phyloP scores from a whole-genome alignment of 495 filamentous ascomycete genomes.

The Penicillium arizonense region DNA sequence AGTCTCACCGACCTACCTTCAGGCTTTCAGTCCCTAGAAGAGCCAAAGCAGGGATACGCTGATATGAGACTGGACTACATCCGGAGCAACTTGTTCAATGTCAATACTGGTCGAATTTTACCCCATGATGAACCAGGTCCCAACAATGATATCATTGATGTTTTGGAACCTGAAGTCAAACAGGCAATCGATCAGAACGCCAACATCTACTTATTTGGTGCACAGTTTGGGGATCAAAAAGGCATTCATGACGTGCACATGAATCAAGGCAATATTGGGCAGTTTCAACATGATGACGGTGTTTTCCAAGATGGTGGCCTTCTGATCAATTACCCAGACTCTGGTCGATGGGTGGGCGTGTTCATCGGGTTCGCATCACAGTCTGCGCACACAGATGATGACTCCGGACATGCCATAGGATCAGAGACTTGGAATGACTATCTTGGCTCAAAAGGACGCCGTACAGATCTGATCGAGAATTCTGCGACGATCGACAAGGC shows the following conservation, averaged over 20 bases:
- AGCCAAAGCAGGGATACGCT: not conserved
- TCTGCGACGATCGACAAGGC: slow-evolving; percentile 1
- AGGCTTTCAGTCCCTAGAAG: slow-evolving; percentile 14
- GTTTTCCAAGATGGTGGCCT: slow-evolving; percentile 35
- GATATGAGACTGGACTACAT: slow-evolving; percentile 29
- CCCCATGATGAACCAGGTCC: slow-evolving; percentile 20
- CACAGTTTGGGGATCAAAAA: slow-evolving; percentile 10
- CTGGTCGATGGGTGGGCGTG: slow-evolving; percentile 30
- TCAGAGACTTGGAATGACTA: slow-evolving; percentile 15
- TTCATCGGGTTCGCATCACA: slow-evolving; percentile 37
- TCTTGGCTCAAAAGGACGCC: not conserved
- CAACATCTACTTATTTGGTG: slow-evolving; percentile 29
- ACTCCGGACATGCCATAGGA: slow-evolving; percentile 14
- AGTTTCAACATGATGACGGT: slow-evolving; percentile 29
- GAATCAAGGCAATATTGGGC: slow-evolving; percentile 35
- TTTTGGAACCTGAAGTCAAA: slow-evolving; percentile 26
- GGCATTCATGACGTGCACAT: slow-evolving; percentile 40
- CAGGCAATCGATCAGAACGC: slow-evolving; percentile 24
- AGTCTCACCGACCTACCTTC: slow-evolving; percentile 13
- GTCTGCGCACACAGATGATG: slow-evolving; percentile 26
- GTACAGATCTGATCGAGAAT: not conserved
- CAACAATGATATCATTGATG: slow-evolving; percentile 32
- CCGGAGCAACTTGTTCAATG: slow-evolving; percentile 23
- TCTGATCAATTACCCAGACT: slow-evolving; percentile 23
- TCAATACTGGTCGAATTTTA: slow-evolving; percentile 22